Evolutionary conservation across 345 rosid species (phyloP), one percentile per base, ranked within the genome.

Genomic region (Cardiospermum halicacabum): DNA sequence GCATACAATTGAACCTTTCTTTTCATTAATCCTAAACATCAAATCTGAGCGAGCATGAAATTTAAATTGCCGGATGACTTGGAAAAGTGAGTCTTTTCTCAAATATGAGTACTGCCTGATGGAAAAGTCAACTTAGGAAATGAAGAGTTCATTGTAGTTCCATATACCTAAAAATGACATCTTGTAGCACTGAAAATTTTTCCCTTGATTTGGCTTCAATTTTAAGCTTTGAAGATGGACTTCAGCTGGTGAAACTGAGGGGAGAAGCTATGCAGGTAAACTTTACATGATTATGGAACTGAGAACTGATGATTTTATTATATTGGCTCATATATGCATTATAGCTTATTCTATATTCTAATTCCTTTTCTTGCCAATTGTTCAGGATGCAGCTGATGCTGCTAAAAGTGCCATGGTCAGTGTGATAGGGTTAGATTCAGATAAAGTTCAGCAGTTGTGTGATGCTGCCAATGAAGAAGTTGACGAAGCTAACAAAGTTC

Each of bases 231-330:
- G 96, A 95, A 76, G 97, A 91, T 42, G 99, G 98, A 62, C 92
- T 95, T 16, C 89, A 82, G 83, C 83, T 91, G 79, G 98, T 95
- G 66, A 95, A 91, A 82, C 89, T 86, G 60, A 78, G 96, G 74
- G 96, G 99, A 67, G 94, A 91, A 82, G 99, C 98, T 22, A 95
- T 95, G 96, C 99, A 95, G 91, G 99, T 84, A 64, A 47, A 62
- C 40, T 8, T 24, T 65, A 48, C 8, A 36, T 60, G 12, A 42
- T 53, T 73, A 45, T 50, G 43, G 64, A 32, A 42, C n/a, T 13
- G 27, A 43, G 68, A 45, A n/a, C 37, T 28, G 24, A n/a, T 16
- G 30, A 8, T 12, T 16, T 31, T 34, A 31, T 31, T n/a, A 31
- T 26, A 2, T 53, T 42, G 19, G 43, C 51, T 53, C 42, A 15